phyloP scores from a whole-genome alignment of 768 basidiomycete species.

The Suillus subluteus region DNA sequence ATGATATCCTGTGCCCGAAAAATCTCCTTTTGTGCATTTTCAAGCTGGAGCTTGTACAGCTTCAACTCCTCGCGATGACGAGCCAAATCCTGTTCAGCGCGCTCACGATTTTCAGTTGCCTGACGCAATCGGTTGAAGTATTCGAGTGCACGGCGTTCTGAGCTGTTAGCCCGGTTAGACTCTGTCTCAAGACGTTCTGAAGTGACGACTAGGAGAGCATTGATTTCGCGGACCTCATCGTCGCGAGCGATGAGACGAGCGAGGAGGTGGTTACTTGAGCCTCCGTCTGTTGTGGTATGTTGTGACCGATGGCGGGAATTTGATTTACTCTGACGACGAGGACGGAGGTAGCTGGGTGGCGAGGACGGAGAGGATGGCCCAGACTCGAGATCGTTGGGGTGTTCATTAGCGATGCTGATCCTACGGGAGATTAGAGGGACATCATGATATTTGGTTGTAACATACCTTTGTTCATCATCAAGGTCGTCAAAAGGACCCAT shows the following conservation, averaged over 20 bases:
- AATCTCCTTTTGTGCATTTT: constrained; percentile 49
- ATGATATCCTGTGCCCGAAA: constrained; percentile 46
- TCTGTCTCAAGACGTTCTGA: constrained; percentile 43
- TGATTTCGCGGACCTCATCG: constrained; percentile 36
- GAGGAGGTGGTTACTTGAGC: constrained; percentile 33
- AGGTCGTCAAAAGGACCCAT: constrained; percentile 32
- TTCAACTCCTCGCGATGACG: constrained; percentile 46
- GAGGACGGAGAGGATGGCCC: constrained; percentile 31
- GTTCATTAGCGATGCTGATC: constrained; percentile 29
- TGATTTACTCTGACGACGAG: constrained; percentile 30
- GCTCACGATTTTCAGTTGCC: constrained; percentile 42
- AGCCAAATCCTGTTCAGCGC: constrained; percentile 42
- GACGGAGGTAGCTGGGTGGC: constrained; percentile 20
- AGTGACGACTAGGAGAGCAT: constrained; percentile 28
- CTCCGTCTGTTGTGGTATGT: constrained; percentile 28
- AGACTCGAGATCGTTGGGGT: constrained; percentile 36
- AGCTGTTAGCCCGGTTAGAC: constrained; percentile 44
- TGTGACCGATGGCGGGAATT: constrained; percentile 31
- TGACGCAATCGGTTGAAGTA: constrained; percentile 45
- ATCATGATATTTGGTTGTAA: neutral
- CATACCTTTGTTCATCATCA: constrained; percentile 33
- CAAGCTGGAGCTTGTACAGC: constrained; percentile 48
- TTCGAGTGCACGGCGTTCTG: constrained; percentile 52
- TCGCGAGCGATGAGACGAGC: constrained; percentile 33
- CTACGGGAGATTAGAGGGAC: constrained; percentile 17